Percentiles rank a stretch among this genome's conserved stretches.
Evolutionary conservation across 352 stramenopile species (phyloP).

Genomic region (Pythium phragmiticola): DNA sequence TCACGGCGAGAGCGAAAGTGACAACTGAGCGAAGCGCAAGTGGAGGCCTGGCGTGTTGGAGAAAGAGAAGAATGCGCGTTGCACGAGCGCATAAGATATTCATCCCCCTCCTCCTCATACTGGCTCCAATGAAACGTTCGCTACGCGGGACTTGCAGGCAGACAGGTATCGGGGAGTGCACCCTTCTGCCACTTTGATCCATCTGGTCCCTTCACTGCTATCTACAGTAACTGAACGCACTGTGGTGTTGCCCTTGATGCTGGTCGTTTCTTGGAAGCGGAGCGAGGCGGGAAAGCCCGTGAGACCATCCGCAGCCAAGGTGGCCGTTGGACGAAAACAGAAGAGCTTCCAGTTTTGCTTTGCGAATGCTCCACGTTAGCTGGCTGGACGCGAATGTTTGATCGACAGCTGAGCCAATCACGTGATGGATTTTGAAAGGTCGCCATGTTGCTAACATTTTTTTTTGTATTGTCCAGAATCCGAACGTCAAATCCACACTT

Average conservation of each 20-base stretch:
- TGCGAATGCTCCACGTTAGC: neutral
- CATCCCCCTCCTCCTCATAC: neutral
- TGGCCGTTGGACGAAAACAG: neutral
- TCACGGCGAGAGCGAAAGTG: neutral
- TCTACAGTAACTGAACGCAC: too few species aligned
- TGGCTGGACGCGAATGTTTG: neutral
- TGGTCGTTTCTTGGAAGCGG: neutral
- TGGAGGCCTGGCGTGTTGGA: too few species aligned
- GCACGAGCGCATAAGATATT: too few species aligned
- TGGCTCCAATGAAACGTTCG: neutral
- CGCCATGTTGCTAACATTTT: too few species aligned
- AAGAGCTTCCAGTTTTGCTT: neutral
- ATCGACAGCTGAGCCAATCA: neutral
- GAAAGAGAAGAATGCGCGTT: too few species aligned
- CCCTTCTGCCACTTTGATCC: too few species aligned
- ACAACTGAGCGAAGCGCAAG: neutral
- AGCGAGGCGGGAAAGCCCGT: neutral
- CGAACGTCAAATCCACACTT: too few species aligned
- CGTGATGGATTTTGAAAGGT: neutral
- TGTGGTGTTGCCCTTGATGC: too few species aligned
- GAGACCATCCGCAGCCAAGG: neutral
- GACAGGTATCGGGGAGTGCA: too few species aligned
- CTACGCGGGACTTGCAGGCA: neutral
- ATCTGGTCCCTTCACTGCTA: too few species aligned
- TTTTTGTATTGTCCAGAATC: too few species aligned